These are phyloP conservation scores for Cyathus olla DNA, from an alignment of 1,284 basidiomycete species.

Conservation along the genomic window DNA sequence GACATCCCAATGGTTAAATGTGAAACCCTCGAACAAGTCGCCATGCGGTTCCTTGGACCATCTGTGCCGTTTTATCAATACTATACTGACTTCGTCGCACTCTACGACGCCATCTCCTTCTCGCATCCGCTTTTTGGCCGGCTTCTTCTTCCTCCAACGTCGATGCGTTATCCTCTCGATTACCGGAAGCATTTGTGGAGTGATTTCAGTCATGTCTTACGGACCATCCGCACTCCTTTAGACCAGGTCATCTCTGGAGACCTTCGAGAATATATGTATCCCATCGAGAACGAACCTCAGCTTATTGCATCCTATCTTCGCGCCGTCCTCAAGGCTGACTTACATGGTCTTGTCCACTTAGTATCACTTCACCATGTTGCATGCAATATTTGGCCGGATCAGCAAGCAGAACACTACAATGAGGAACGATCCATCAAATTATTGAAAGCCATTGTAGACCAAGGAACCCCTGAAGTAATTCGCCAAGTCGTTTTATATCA, in stretches of 20 bases:
- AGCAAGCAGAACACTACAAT: conserved; percentile 35
- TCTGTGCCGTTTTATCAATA: conserved; percentile 92
- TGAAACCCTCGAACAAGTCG: conserved; percentile 67
- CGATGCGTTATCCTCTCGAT: conserved; percentile 84
- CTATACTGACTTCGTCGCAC: conserved; percentile 90
- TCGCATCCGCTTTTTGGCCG: conserved; percentile 82
- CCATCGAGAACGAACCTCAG: conserved; percentile 75
- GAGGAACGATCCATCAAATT: conserved; percentile 62
- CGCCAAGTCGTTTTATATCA: conserved; percentile 66
- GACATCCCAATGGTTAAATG: conserved; percentile 11
- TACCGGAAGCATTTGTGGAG: conserved; percentile 90
- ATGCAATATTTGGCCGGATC: conserved; percentile 79
- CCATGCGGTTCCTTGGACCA: conserved; percentile 71
- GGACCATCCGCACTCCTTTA: conserved; percentile 63
- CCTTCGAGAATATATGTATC: conserved; percentile 75
- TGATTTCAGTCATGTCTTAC: conserved; percentile 75
- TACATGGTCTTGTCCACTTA: conserved; percentile 73
- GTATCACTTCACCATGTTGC: conserved; percentile 88
- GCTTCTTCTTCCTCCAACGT: conserved; percentile 82
- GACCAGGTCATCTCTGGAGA: conserved; percentile 59
- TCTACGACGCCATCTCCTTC: conserved; percentile 94
- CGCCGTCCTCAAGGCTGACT: conserved; percentile 55
- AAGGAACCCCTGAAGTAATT: conserved; percentile 59
- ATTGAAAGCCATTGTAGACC: conserved; percentile 62
- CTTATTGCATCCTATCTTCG: conserved; percentile 74